Evolutionary conservation across 306 rosid genomes (phyloP).

Genomic region (Trifolium repens): DNA sequence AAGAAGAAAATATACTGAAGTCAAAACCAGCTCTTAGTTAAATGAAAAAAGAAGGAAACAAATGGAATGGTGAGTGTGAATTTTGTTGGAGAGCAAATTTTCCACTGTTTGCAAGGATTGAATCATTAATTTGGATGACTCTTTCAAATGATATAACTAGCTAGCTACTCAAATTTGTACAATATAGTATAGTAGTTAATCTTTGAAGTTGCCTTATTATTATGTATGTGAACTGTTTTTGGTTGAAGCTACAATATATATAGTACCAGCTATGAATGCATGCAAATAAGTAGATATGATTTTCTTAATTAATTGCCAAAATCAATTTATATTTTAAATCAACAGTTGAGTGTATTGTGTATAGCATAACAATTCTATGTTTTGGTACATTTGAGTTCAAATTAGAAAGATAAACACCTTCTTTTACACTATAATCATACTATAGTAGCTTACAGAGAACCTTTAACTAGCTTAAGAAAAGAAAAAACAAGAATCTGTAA

Average conservation of each 20-base stretch:
- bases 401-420: neutral
- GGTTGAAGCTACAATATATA: neutral
- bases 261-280: neutral
- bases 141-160: neutral
- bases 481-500: neutral
- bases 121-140: slow-evolving; percentile 33
- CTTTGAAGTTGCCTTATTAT: neutral
- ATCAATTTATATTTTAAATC: neutral
- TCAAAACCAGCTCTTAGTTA: neutral
- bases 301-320: neutral
- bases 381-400: neutral
- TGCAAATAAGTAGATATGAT: neutral
- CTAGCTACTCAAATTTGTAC: slow-evolving; percentile 23
- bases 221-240: neutral
- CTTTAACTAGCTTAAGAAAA: neutral
- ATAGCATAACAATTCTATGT: neutral
- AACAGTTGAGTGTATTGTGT: too few species aligned
- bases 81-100: neutral
- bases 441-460: neutral
- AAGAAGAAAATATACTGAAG: neutral
- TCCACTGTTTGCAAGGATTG: slow-evolving; percentile 23
- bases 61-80: neutral
- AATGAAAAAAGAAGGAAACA: neutral
- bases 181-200: slow-evolving; percentile 4
- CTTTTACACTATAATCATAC: neutral